Conservation (phyloP, 495 filamentous ascomycete species). For the Aspergillus steynii region DNA sequence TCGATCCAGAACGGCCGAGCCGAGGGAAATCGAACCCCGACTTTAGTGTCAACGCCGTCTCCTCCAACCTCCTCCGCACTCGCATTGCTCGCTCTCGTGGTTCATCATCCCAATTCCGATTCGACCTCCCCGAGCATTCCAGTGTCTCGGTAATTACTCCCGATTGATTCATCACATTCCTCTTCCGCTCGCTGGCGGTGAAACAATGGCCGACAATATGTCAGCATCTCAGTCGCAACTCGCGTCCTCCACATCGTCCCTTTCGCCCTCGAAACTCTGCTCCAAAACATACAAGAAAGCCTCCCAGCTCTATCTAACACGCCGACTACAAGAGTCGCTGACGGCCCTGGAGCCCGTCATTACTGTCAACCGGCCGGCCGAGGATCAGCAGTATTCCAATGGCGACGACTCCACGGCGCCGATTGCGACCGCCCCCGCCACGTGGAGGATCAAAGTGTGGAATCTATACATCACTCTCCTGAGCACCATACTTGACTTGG, state of each 20-base stretch:
- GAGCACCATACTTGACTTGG: constrained; percentile 85
- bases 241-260: constrained; percentile 49
- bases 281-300: constrained; percentile 76
- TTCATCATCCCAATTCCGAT: neutral
- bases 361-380: constrained; percentile 31
- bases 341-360: constrained; percentile 79
- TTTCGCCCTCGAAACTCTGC: constrained; percentile 63
- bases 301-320: constrained; percentile 87
- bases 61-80: constrained; percentile 2
- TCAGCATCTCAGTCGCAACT: constrained; percentile 48
- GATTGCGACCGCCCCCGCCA: constrained; percentile 69
- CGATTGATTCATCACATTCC: constrained; percentile 5
- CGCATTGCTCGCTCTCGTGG: neutral
- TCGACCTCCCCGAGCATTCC: neutral
- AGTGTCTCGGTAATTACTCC: neutral
- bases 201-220: constrained; percentile 41
- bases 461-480: constrained; percentile 92
- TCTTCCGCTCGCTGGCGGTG: constrained; percentile 20
- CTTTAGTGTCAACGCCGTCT: neutral
- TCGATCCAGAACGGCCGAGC: constrained; percentile 10
- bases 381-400: constrained; percentile 39
- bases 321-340: constrained; percentile 86
- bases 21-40: constrained; percentile 17
- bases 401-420: constrained; percentile 50
- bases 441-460: constrained; percentile 91